phyloP scores from a whole-genome alignment of 2,329 filamentous ascomycete species.

The Penicillium sp. region DNA sequence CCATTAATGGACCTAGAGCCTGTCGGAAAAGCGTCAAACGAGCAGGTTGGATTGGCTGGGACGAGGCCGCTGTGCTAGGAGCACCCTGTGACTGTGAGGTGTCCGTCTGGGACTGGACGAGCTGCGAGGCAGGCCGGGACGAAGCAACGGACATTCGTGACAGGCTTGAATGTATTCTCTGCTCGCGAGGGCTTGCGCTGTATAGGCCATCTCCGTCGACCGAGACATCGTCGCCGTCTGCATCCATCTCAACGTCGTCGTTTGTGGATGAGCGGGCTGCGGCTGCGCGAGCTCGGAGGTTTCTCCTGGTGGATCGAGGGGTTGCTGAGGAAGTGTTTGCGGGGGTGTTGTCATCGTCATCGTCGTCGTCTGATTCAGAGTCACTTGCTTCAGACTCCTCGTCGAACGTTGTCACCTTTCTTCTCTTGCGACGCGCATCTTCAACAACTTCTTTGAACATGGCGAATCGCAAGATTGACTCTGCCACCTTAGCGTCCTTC shows the following conservation, averaged over 20 bases:
- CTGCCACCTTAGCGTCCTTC: constrained; percentile 83
- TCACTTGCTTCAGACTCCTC: constrained; percentile 58
- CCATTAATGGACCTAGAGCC: constrained; percentile 81
- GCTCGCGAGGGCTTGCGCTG: constrained; percentile 54
- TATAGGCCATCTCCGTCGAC: constrained; percentile 60
- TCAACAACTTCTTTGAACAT: constrained; percentile 94
- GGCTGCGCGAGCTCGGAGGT: constrained; percentile 39
- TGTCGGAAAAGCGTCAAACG: constrained; percentile 78
- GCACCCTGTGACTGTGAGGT: constrained; percentile 53
- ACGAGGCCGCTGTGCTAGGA: constrained; percentile 36
- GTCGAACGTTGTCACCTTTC: constrained; percentile 72
- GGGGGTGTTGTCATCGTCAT: constrained; percentile 34
- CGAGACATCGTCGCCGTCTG: constrained; percentile 58
- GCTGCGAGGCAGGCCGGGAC: constrained; percentile 76
- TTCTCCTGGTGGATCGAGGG: constrained; percentile 39
- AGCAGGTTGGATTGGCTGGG: constrained; percentile 51
- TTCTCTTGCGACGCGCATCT: constrained; percentile 78
- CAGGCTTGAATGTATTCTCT: constrained; percentile 44
- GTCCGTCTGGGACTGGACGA: constrained; percentile 59
- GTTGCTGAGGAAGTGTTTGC: constrained; percentile 35
- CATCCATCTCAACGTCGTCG: constrained; percentile 46
- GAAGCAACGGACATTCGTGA: constrained; percentile 75
- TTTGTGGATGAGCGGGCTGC: constrained; percentile 44
- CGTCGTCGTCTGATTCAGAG: constrained; percentile 43
- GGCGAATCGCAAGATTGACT: constrained; percentile 88